Evolutionary conservation across 176 grass and related monocot species (phyloP).

Genomic region (Oryza officinalis): DNA sequence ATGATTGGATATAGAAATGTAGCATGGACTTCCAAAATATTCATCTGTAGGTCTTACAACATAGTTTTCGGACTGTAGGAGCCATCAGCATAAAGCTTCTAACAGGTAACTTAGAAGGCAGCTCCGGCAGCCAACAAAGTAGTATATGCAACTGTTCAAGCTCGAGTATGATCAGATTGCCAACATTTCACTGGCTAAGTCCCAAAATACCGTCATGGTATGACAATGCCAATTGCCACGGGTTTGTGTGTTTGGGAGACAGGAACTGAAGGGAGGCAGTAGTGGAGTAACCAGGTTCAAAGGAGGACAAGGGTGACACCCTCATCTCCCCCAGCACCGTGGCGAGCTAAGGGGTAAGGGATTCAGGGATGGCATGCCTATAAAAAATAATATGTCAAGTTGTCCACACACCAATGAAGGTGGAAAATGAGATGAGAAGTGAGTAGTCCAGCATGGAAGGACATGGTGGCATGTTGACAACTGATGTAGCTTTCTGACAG

Average conservation of each 20-base stretch:
- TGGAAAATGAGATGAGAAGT: neutral
- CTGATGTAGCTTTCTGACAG: neutral
- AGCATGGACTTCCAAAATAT: neutral
- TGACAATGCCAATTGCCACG: neutral
- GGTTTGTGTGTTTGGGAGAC: neutral
- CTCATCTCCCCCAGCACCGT: neutral
- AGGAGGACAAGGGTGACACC: neutral
- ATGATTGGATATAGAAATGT: neutral
- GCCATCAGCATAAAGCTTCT: neutral
- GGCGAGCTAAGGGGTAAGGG: neutral
- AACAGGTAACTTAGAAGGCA: neutral
- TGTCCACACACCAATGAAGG: neutral
- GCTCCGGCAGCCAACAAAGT: neutral
- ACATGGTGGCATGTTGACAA: neutral
- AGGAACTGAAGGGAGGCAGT: neutral
- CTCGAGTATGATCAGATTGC: constrained; percentile 2
- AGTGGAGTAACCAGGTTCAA: neutral
- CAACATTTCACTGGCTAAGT: neutral
- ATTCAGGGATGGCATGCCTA: neutral
- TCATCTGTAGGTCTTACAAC: neutral
- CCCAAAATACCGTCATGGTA: neutral
- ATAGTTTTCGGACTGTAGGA: neutral
- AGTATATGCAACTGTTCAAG: constrained; percentile 14
- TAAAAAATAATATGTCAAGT: neutral
- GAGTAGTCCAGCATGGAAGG: neutral